A percentile compares a stretch with the other conserved stretches of the same genome.
phyloP scores from a whole-genome alignment of 768 basidiomycete genomes.

The Cystofilobasidium bisporidii region DNA sequence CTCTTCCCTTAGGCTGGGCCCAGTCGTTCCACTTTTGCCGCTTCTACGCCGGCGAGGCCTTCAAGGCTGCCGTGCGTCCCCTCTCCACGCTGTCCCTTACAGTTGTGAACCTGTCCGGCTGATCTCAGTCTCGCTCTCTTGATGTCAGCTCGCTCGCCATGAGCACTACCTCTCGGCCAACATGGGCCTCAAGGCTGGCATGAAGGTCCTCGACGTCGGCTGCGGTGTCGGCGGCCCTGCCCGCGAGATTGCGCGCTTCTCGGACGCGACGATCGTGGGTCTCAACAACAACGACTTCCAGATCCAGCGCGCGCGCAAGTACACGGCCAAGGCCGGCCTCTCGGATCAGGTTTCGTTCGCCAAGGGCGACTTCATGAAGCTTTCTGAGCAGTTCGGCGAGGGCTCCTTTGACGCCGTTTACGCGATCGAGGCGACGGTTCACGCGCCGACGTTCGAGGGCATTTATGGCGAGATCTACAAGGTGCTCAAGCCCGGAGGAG shows the following conservation, averaged over 20 bases:
- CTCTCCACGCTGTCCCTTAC: background rate
- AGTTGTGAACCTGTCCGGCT: too few species aligned
- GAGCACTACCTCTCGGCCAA: slow-evolving; percentile 92
- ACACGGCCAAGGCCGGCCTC: slow-evolving; percentile 67
- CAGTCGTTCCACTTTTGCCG: slow-evolving; percentile 93
- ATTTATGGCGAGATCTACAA: slow-evolving; percentile 88
- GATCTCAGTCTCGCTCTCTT: too few species aligned
- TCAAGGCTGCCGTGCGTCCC: slow-evolving; percentile 32
- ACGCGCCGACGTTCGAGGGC: slow-evolving; percentile 91
- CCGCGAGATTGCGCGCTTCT: slow-evolving; percentile 83
- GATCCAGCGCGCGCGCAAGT: slow-evolving; percentile 66
- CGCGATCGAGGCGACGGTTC: slow-evolving; percentile 95
- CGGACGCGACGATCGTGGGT: slow-evolving; percentile 49
- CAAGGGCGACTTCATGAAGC: slow-evolving; percentile 90
- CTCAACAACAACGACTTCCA: slow-evolving; percentile 93
- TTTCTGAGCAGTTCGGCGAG: slow-evolving; percentile 81
- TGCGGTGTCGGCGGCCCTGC: slow-evolving; percentile 98
- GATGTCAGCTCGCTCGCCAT: slow-evolving; percentile 72
- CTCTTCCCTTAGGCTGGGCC: too few species aligned
- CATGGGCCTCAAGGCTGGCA: slow-evolving; percentile 74
- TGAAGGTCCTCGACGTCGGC: slow-evolving; percentile 95
- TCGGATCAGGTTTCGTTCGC: slow-evolving; percentile 68
- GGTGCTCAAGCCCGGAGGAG: slow-evolving; percentile 90
- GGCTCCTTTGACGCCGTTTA: slow-evolving; percentile 92
- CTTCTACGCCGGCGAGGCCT: slow-evolving; percentile 71